A percentile compares a stretch with the other conserved stretches of the same genome.
phyloP scores from a whole-genome alignment of 805 yeast genomes.

The Suhomyces sp. region DNA sequence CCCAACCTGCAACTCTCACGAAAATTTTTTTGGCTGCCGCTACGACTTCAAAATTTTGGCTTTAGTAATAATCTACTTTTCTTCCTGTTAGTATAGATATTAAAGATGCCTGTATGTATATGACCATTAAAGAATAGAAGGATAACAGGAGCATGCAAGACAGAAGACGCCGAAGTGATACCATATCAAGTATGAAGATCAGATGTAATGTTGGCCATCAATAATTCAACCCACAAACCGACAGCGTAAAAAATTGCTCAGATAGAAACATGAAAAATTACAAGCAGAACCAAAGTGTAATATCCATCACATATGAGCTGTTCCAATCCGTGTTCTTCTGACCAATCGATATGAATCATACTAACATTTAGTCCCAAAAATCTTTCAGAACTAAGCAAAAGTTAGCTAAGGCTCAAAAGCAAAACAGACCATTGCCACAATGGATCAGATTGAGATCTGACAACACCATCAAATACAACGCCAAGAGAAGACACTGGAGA shows the following conservation, averaged over 20 bases:
- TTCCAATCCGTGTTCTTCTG: not conserved
- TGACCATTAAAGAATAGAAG: not conserved
- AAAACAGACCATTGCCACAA: constrained; percentile 99
- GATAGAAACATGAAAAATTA: not conserved
- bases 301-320: not conserved
- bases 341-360: constrained; percentile 12
- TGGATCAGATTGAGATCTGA: constrained; percentile 98
- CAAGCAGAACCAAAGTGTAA: not conserved
- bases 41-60: not conserved
- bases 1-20: constrained; percentile 4
- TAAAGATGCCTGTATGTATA: constrained; percentile 45
- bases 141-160: not conserved
- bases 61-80: constrained; percentile 1
- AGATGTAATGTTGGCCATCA: not conserved
- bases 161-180: not conserved
- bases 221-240: not conserved
- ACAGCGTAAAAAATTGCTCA: not conserved
- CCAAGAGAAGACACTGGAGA: constrained; percentile 99
- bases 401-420: constrained; percentile 98
- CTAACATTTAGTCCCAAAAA: constrained; percentile 75
- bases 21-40: constrained; percentile 7
- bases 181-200: not conserved
- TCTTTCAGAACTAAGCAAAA: constrained; percentile 96
- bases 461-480: constrained; percentile 97
- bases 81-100: constrained; percentile 11